Evolutionary conservation across 139 green algal species (phyloP).

Genomic region (Pleodorina starrii): DNA sequence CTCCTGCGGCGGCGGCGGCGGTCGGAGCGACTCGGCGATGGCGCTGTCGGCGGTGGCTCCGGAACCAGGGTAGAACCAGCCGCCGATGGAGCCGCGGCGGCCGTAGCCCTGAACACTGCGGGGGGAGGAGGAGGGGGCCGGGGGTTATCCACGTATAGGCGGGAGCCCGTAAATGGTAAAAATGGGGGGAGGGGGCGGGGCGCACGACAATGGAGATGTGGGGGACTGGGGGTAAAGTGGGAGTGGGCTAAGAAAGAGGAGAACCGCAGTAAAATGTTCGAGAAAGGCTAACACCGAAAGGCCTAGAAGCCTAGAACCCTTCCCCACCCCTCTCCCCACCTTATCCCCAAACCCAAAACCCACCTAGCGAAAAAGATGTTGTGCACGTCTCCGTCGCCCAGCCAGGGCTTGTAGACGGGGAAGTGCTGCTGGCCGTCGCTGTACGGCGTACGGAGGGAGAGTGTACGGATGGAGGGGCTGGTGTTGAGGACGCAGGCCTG

Average conservation of each 20-base stretch:
- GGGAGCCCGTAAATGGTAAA: too few species aligned
- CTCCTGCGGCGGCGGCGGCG: not conserved
- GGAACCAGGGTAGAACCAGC: conserved; percentile 88
- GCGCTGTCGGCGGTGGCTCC: conserved; percentile 84
- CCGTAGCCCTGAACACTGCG: conserved; percentile 86
- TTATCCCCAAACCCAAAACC: too few species aligned
- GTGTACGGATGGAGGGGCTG: conserved; percentile 55
- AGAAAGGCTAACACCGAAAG: too few species aligned
- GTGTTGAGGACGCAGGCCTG: conserved; percentile 74
- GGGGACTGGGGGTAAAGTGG: too few species aligned
- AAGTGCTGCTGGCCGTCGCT: conserved; percentile 84
- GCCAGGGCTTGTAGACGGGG: conserved; percentile 87
- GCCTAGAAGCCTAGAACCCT: too few species aligned
- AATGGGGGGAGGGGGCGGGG: too few species aligned
- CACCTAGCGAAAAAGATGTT: conserved; percentile 93
- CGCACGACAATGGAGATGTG: too few species aligned
- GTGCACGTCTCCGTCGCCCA: conserved; percentile 84
- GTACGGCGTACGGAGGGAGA: conserved; percentile 73
- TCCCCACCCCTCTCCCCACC: too few species aligned
- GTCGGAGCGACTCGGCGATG: not conserved
- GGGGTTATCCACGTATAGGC: too few species aligned
- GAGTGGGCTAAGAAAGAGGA: too few species aligned
- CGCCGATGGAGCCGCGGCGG: conserved; percentile 50
- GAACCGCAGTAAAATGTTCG: too few species aligned
- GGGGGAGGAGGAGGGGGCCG: too few species aligned